A percentile compares a stretch with the other conserved stretches of the same genome.
phyloP scores from a whole-genome alignment of 805 yeast species.

The Brettanomyces anomalus region DNA sequence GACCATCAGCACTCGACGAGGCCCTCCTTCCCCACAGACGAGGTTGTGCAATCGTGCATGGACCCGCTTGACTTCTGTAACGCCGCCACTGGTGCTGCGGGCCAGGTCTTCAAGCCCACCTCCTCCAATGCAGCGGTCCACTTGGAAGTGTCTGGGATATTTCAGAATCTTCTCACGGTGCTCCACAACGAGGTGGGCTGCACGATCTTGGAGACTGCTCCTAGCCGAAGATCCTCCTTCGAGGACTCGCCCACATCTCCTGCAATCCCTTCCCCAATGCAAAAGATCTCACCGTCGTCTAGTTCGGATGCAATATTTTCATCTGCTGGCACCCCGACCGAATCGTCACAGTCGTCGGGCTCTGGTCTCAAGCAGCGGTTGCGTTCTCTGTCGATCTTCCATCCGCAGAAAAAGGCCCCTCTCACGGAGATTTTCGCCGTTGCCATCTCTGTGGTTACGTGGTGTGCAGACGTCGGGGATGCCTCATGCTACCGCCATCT shows the following conservation, averaged over 20 bases:
- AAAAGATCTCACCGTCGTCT: not conserved
- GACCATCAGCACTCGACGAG: slow-evolving; percentile 48
- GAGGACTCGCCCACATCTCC: not conserved
- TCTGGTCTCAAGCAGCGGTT: slow-evolving; percentile 22
- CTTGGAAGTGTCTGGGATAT: slow-evolving; percentile 58
- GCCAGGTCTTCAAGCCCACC: slow-evolving; percentile 34
- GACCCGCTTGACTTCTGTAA: slow-evolving; percentile 27
- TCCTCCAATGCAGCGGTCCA: slow-evolving; percentile 46
- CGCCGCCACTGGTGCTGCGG: slow-evolving; percentile 15
- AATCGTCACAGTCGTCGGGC: slow-evolving; percentile 18
- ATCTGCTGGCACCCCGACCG: slow-evolving; percentile 12
- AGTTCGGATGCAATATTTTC: not conserved
- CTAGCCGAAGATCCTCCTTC: not conserved
- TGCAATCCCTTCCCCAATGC: not conserved
- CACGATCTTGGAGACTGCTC: slow-evolving; percentile 11
- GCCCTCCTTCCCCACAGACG: slow-evolving; percentile 70
- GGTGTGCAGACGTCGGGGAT: slow-evolving; percentile 36
- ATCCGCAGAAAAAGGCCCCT: slow-evolving; percentile 22
- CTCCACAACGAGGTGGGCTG: slow-evolving; percentile 55
- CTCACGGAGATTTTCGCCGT: slow-evolving; percentile 60
- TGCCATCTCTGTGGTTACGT: slow-evolving; percentile 64
- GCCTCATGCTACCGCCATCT: slow-evolving; percentile 43
- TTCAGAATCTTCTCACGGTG: slow-evolving; percentile 45
- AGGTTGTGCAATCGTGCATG: slow-evolving; percentile 26
- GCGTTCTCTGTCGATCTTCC: slow-evolving; percentile 29